Evolutionary conservation across 2,329 filamentous ascomycete genomes (phyloP).

Genomic region (Orbilia oligospora): DNA sequence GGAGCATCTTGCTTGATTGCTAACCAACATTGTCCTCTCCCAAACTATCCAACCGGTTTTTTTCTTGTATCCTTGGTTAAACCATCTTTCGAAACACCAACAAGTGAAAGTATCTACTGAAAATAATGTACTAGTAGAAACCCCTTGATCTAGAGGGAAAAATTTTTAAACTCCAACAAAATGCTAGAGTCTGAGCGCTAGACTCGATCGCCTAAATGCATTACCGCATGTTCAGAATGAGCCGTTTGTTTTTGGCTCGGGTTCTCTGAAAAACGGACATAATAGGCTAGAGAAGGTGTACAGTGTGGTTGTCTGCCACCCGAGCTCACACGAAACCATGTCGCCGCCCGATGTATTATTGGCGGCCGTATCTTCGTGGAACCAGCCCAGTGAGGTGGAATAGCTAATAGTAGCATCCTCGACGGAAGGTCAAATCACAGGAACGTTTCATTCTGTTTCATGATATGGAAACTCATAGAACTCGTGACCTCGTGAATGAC

Average conservation of each 20-base stretch:
- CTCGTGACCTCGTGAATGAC: conserved; percentile 51
- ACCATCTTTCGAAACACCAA: conserved; percentile 22
- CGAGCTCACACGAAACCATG: conserved; percentile 7
- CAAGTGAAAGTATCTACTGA: conserved; percentile 29
- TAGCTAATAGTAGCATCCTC: not conserved
- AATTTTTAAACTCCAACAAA: conserved; percentile 39
- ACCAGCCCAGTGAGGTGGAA: not conserved
- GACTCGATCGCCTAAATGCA: conserved; percentile 27
- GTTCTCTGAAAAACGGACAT: conserved; percentile 1
- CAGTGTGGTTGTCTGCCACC: not conserved
- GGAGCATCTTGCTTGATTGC: not conserved
- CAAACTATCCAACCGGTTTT: conserved; percentile 13
- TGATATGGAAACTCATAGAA: conserved; percentile 49
- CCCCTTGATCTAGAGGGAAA: conserved; percentile 13
- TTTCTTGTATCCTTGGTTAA: not conserved
- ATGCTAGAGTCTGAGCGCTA: conserved; percentile 20
- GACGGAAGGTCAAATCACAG: conserved; percentile 31
- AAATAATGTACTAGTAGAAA: conserved; percentile 35
- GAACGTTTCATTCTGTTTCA: conserved; percentile 46
- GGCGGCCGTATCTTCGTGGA: conserved; percentile 16
- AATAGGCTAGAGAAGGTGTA: not conserved
- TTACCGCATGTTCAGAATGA: conserved; percentile 16
- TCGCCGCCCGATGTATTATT: conserved; percentile 24
- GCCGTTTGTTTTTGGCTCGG: conserved; percentile 16
- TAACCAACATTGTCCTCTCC: conserved; percentile 1